Percentiles rank a stretch among this genome's conserved stretches.
These are phyloP conservation scores for Leptographium galeiforme DNA, from an alignment of 2,329 filamentous ascomycete species.

Conservation along the genomic window DNA sequence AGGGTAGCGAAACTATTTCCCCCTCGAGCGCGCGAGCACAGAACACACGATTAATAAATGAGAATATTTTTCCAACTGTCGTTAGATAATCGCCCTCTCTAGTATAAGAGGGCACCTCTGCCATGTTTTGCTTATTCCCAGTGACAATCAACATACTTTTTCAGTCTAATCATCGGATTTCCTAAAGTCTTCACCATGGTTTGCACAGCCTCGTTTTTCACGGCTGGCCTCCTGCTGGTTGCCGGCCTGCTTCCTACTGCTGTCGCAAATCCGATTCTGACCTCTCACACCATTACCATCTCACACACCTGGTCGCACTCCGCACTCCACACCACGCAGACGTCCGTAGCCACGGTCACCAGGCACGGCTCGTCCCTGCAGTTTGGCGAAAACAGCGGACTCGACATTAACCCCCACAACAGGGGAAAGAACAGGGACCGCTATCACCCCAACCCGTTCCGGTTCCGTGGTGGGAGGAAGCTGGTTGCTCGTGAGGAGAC, in stretches of 20 bases:
- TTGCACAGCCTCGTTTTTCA: not conserved
- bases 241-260: not conserved
- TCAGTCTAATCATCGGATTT: too few species aligned
- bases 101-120: too few species aligned
- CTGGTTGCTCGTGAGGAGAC: not conserved
- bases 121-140: too few species aligned
- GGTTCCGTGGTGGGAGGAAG: not conserved
- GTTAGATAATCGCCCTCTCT: too few species aligned
- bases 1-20: too few species aligned
- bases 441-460: not conserved
- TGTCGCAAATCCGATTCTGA: not conserved
- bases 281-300: not conserved
- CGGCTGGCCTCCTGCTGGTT: not conserved
- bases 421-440: not conserved
- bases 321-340: not conserved
- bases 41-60: too few species aligned
- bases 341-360: not conserved
- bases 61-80: too few species aligned
- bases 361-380: not conserved
- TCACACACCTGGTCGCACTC: not conserved
- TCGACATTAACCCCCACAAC: slow-evolving; percentile 1
- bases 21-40: too few species aligned
- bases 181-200: not conserved
- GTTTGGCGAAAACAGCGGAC: not conserved
- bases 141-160: too few species aligned